These are phyloP conservation scores for Gossypium schwendimanii DNA, from an alignment of 441 rosid genomes.

Conservation along the genomic window DNA sequence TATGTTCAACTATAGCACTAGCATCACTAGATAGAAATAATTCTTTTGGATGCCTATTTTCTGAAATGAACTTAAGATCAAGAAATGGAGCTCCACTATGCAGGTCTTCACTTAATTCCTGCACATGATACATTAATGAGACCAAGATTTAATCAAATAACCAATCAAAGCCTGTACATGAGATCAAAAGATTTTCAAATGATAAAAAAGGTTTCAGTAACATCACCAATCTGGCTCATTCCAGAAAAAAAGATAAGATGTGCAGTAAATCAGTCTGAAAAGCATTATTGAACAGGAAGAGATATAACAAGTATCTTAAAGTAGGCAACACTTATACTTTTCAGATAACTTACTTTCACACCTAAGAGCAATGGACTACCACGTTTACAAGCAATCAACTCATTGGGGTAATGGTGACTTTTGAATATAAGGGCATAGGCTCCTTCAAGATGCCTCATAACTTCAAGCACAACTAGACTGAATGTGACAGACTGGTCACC, in stretches of 20 bases:
- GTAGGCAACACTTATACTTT: background rate
- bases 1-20: conserved; percentile 86
- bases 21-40: conserved; percentile 89
- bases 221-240: background rate
- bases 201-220: background rate
- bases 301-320: background rate
- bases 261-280: background rate
- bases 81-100: conserved; percentile 43
- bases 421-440: conserved; percentile 97
- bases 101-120: conserved; percentile 55
- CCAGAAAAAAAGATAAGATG: background rate
- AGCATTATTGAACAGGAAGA: background rate
- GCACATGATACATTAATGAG: conserved; percentile 7
- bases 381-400: conserved; percentile 91
- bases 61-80: conserved; percentile 58
- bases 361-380: conserved; percentile 94
- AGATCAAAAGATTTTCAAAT: background rate
- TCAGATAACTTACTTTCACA: conserved; percentile 62
- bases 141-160: background rate
- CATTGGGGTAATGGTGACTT: conserved; percentile 89
- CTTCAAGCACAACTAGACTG: conserved; percentile 90
- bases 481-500: conserved; percentile 67
- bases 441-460: conserved; percentile 96
- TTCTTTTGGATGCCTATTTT: conserved; percentile 67
- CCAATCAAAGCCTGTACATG: background rate